phyloP scores from a whole-genome alignment of 331 rosid species.

The Pyrus hybrid region DNA sequence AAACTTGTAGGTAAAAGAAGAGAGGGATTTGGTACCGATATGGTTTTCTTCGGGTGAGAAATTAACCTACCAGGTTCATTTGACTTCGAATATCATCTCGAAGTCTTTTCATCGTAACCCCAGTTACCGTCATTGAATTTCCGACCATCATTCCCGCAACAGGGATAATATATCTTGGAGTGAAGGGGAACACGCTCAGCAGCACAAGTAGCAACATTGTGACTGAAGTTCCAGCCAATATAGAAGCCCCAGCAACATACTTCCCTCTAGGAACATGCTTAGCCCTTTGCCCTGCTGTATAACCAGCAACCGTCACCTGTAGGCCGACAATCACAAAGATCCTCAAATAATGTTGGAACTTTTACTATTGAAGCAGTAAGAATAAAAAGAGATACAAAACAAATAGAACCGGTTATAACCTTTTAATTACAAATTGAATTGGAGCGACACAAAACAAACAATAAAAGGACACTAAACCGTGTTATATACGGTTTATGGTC shows the following conservation, averaged over 20 bases:
- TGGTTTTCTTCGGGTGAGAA: neutral
- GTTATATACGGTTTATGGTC: neutral
- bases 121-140: slow-evolving; percentile 90
- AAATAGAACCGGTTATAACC: neutral
- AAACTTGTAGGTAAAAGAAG: neutral
- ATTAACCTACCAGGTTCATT: slow-evolving; percentile 44
- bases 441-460: no score
- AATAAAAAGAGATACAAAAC: neutral
- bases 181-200: slow-evolving; percentile 75
- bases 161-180: slow-evolving; percentile 89
- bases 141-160: slow-evolving; percentile 98
- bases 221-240: slow-evolving; percentile 67
- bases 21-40: neutral
- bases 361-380: no score
- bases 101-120: slow-evolving; percentile 89
- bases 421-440: no score
- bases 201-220: slow-evolving; percentile 61
- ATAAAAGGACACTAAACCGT: neutral
- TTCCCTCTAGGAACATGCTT: slow-evolving; percentile 81
- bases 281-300: slow-evolving; percentile 91
- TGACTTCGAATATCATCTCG: slow-evolving; percentile 77
- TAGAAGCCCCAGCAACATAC: slow-evolving; percentile 72
- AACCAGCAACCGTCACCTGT: slow-evolving; percentile 85
- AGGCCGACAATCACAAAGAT: neutral
- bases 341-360: neutral